Percentiles rank a stretch among this genome's conserved stretches.
Evolutionary conservation across 2,329 filamentous ascomycete genomes (phyloP).

Genomic region (Phialophora chinensis): DNA sequence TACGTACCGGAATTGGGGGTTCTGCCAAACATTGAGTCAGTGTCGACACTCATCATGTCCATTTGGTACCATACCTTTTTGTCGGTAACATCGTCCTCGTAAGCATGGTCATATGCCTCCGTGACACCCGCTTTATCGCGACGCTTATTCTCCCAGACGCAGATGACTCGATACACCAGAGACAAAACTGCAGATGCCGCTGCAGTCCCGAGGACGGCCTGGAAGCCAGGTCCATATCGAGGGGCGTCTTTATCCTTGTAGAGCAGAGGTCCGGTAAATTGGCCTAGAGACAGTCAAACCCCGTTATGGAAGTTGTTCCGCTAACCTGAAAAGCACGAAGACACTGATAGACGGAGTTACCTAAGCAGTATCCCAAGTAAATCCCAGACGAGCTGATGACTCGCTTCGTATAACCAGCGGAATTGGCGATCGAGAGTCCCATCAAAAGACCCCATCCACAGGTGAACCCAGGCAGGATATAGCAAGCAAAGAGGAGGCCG

Average conservation of each 20-base stretch:
- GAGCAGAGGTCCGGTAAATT: conserved; percentile 33
- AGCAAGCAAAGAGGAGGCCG: conserved; percentile 56
- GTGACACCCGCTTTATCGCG: conserved; percentile 39
- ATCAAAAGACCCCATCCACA: conserved; percentile 59
- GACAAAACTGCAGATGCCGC: conserved; percentile 38
- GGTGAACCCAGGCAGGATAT: conserved; percentile 54
- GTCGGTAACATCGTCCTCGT: conserved; percentile 60
- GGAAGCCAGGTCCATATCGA: too few relatives aligned
- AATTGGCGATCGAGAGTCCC: conserved; percentile 51
- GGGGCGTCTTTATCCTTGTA: too few relatives aligned
- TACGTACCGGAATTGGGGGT: conserved; percentile 3
- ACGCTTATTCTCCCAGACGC: conserved; percentile 37
- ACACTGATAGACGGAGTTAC: conserved; percentile 48
- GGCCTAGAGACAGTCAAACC: conserved; percentile 45
- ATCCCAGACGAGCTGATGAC: conserved; percentile 33
- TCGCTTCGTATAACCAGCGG: conserved; percentile 40
- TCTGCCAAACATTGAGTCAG: background rate
- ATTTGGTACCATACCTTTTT: conserved; percentile 35
- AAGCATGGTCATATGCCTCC: conserved; percentile 59
- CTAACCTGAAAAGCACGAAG: conserved; percentile 39
- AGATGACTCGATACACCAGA: conserved; percentile 21
- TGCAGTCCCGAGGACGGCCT: too few relatives aligned
- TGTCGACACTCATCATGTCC: too few relatives aligned
- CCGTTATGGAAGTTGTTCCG: conserved; percentile 34
- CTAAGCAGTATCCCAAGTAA: conserved; percentile 37